These are phyloP conservation scores for Penicillium sp. DNA, from an alignment of 2,329 filamentous ascomycete species.

Conservation along the genomic window DNA sequence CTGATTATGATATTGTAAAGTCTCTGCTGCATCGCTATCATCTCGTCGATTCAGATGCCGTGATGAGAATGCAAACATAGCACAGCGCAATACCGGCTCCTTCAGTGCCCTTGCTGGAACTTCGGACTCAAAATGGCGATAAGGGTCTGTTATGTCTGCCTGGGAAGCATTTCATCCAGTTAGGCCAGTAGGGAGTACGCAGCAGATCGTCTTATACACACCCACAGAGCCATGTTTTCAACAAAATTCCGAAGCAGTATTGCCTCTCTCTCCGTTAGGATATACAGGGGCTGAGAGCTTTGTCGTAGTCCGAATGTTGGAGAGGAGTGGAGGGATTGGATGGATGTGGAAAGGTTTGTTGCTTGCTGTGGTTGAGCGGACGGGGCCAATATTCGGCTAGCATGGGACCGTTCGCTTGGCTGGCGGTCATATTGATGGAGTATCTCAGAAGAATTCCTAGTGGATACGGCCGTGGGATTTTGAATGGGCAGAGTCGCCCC, in stretches of 20 bases:
- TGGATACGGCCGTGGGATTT: not conserved
- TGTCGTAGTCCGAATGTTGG: not conserved
- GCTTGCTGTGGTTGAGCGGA: not conserved
- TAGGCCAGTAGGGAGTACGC: too few species aligned
- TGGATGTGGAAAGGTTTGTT: constrained; percentile 8
- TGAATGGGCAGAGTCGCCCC: not conserved
- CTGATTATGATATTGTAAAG: constrained; percentile 36
- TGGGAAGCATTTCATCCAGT: not conserved
- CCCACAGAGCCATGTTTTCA: constrained; percentile 38
- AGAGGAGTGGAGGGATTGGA: constrained; percentile 8
- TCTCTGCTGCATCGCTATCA: constrained; percentile 28
- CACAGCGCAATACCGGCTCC: constrained; percentile 35
- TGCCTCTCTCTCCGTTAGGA: constrained; percentile 25
- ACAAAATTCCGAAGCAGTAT: constrained; percentile 33
- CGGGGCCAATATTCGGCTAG: not conserved
- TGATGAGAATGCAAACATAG: constrained; percentile 39
- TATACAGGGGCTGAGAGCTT: constrained; percentile 4
- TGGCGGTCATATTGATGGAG: not conserved
- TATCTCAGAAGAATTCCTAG: not conserved
- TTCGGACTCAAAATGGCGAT: constrained; percentile 36
- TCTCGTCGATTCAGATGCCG: constrained; percentile 34
- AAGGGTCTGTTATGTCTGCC: constrained; percentile 37
- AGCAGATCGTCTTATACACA: constrained; percentile 12
- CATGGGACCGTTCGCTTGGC: not conserved
- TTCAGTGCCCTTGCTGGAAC: constrained; percentile 34